These are phyloP conservation scores for Tylopilus felleus DNA, from an alignment of 768 basidiomycete species.

Conservation along the genomic window DNA sequence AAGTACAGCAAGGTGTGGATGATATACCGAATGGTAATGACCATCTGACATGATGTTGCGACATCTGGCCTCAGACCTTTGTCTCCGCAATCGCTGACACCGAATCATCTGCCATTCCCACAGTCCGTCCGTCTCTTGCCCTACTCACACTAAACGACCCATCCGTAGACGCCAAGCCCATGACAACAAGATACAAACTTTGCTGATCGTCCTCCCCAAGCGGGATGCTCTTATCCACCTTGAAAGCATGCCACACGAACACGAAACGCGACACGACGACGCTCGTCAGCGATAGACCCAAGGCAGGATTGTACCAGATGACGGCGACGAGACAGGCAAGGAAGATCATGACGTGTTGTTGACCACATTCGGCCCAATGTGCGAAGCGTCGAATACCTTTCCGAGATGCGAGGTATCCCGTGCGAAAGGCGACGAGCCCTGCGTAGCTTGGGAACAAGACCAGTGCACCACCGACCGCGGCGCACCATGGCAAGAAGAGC, in stretches of 20 bases:
- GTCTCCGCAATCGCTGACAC: not conserved
- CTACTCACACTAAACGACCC: not conserved
- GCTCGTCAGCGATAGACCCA: constrained; percentile 22
- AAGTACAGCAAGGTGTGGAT: not conserved
- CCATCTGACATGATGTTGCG: not conserved
- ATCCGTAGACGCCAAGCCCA: constrained; percentile 13
- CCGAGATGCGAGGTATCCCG: constrained; percentile 28
- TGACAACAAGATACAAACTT: constrained; percentile 32
- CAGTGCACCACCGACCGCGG: constrained; percentile 32
- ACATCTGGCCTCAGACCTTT: not conserved
- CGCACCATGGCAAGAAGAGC: constrained; percentile 37
- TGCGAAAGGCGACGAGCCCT: constrained; percentile 27
- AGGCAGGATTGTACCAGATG: constrained; percentile 16
- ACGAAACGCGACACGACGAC: constrained; percentile 21
- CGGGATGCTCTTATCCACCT: constrained; percentile 21
- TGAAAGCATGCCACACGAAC: constrained; percentile 29
- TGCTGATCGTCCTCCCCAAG: constrained; percentile 35
- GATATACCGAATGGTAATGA: not conserved
- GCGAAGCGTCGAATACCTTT: constrained; percentile 37
- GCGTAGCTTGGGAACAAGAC: constrained; percentile 28
- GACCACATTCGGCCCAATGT: constrained; percentile 36
- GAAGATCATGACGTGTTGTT: constrained; percentile 35
- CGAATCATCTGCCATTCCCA: not conserved
- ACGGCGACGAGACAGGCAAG: constrained; percentile 19
- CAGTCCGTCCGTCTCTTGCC: not conserved